Evolutionary conservation across 441 rosid genomes (phyloP), one percentile per base, ranked within the genome.

Genomic region (Viola pubescens): DNA sequence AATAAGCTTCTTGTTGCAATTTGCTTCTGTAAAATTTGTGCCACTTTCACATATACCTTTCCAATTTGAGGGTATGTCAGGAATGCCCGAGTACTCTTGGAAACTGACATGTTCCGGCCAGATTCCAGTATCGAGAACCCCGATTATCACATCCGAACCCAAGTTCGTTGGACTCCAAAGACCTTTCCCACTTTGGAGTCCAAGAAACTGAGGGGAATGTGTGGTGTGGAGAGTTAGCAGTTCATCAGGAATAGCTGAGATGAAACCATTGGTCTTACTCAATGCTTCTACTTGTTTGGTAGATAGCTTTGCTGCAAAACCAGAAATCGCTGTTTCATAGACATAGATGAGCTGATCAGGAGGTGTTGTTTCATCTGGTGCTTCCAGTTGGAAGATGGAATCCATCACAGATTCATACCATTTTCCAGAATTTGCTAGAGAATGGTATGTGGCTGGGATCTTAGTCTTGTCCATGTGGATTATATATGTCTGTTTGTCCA

Each of bases 81-180:
- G 74, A 3, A 90, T 62, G 51, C 85, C 83, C 12, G 66, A 59
- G 71, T 90, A 26, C 34, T 26, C 91, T 0, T 70, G 70, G 63
- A 88, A 90, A 67, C 97, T 90, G 12, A 80, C 70, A 6, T 85
- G 71, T 61, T 84, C 87, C 0, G 96, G 96, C 89, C 84, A 82
- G 43, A 90, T 72, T 12, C 94, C 91, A 4, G 91, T 84, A 50
- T 86, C 91, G 12, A 90, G 73, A 4, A 86, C 73, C 1, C 94
- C 87, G 39, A 84, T 56, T 41, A 90, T 77, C 1, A 84, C 82
- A 59, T 91, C 90, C 3, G 89, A 80, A 34, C 86, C 94, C 63
- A 83, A 78, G 55, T 76, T 71, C 11, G 84, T 79, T 37, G 76
- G 65, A 3, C 77, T 76, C 96, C 94, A 88, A 14, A 90, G 84